Evolutionary conservation across 352 stramenopile genomes (phyloP).

Genomic region (Phytophthora megakarya): DNA sequence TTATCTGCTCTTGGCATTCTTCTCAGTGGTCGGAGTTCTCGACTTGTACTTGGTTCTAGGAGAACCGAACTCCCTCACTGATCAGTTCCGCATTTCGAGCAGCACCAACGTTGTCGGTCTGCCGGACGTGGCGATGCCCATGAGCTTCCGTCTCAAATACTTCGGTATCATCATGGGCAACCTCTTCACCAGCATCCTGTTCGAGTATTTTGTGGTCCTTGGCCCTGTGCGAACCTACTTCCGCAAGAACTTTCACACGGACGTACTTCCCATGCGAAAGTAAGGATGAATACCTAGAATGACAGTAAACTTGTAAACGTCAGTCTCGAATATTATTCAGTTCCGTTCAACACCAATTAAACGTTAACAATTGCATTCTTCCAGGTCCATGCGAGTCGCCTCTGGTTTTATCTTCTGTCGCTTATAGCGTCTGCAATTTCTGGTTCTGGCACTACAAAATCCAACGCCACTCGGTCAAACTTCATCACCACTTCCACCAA

Average conservation of each 20-base stretch:
- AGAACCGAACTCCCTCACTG: slow-evolving; percentile 40
- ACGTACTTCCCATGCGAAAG: slow-evolving; percentile 39
- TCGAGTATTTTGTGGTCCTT: slow-evolving; percentile 45
- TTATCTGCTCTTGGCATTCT: slow-evolving; percentile 40
- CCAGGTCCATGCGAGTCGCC: not conserved
- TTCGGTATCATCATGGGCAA: slow-evolving; percentile 40
- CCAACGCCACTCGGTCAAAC: no score
- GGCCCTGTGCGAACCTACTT: slow-evolving; percentile 44
- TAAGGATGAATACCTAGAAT: no score
- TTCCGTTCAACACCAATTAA: not conserved
- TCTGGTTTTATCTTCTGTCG: no score
- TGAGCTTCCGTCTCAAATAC: slow-evolving; percentile 45
- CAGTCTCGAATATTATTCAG: not conserved
- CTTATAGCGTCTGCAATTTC: no score
- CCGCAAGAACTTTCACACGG: slow-evolving; percentile 42
- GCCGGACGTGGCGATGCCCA: slow-evolving; percentile 48
- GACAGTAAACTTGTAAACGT: not conserved
- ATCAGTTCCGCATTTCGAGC: slow-evolving; percentile 60
- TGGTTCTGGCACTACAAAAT: no score
- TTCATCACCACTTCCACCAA: no score
- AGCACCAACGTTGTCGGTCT: slow-evolving; percentile 58
- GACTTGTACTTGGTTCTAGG: slow-evolving; percentile 52
- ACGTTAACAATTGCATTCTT: not conserved
- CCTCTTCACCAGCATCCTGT: slow-evolving; percentile 33
- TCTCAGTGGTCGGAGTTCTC: slow-evolving; percentile 24